phyloP scores from a whole-genome alignment of 2,329 filamentous ascomycete species.

The Talaromyces verruculosus region DNA sequence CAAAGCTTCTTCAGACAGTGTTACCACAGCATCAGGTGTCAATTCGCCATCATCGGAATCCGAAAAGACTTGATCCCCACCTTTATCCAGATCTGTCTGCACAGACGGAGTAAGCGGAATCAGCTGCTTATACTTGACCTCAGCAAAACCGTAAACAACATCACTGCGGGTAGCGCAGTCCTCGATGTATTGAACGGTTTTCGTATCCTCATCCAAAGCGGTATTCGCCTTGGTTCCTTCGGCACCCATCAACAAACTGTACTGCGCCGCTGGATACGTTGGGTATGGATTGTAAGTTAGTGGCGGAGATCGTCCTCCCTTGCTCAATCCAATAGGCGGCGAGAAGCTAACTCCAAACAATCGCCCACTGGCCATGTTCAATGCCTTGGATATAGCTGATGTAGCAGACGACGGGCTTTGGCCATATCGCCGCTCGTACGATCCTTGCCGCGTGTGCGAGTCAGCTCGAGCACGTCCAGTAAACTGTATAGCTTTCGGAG shows the following conservation, averaged over 20 bases:
- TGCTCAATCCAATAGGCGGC: slow-evolving; percentile 48
- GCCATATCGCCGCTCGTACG: slow-evolving; percentile 78
- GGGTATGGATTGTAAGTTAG: slow-evolving; percentile 69
- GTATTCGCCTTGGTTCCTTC: slow-evolving; percentile 62
- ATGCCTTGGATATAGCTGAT: slow-evolving; percentile 89
- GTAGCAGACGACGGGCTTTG: slow-evolving; percentile 73
- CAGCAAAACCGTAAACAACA: slow-evolving; percentile 94
- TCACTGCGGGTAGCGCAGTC: slow-evolving; percentile 91
- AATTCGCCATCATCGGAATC: slow-evolving; percentile 71
- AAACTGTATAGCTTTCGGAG: slow-evolving; percentile 73
- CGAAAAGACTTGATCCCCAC: slow-evolving; percentile 37
- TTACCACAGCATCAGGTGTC: slow-evolving; percentile 80
- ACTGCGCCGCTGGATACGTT: slow-evolving; percentile 72
- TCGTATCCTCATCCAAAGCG: slow-evolving; percentile 71
- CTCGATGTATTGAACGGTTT: slow-evolving; percentile 78
- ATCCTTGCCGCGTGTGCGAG: slow-evolving; percentile 69
- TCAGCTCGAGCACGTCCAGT: slow-evolving; percentile 64
- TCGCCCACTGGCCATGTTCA: slow-evolving; percentile 81
- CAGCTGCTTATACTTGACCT: slow-evolving; percentile 98
- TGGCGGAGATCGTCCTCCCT: slow-evolving; percentile 49
- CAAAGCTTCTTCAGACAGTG: slow-evolving; percentile 87
- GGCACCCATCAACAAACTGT: slow-evolving; percentile 63
- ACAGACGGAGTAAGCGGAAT: slow-evolving; percentile 77
- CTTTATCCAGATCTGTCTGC: slow-evolving; percentile 36
- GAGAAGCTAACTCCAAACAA: slow-evolving; percentile 54